Base-by-base conservation (phyloP, 306 rosid genomes). In the Trifolium fragiferum region DNA sequence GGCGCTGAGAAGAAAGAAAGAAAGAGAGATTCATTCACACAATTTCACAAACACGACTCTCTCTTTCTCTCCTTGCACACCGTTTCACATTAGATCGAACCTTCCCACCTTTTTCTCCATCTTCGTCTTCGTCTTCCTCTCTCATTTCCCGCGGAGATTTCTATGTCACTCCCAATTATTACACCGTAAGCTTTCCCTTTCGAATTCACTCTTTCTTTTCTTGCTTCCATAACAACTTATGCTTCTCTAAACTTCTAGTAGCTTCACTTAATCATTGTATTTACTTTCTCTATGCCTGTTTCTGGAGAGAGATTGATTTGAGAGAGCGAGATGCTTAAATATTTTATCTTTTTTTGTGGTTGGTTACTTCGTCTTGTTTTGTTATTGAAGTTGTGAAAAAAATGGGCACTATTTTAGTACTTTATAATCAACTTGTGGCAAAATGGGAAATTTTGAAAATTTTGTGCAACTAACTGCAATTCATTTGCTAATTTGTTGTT, bases 81-180 rank as follows among this genome's bases (percentile, higher is more conserved):
- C 73, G 15, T 63, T 27, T 72, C 74, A 60, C 85, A 46, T 66
- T 78, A 82, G 92, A 88, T 88, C 93, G 77, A 78, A 51, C 63
- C 76, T 68, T 69, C n/a, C 11, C 15, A 27, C 64, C 15, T 68
- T 41, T 10, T 13, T 79, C 38, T 49, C 2, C 76, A 5, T 18
- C 66, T 12, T 20, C 47, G 16, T 57, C 76, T 63, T 68, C 65
- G 40, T 37, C 21, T 11, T 30, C 25, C 50, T 5, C 7, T 62
- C 66, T 65, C 69, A 46, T 75, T 35, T 13, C 66, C 60, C 18
- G 64, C 80, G 66, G 78, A 57, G 64, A 59, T 55, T 50, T 7
- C 85, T 55, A 35, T 73, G 63, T 73, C 83, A 1, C 51, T 47
- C 47, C 14, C 65, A 44, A 44, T 44, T 37, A 8, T 38, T 23